These are phyloP conservation scores for Halenospora varia DNA, from an alignment of 495 filamentous ascomycete genomes.

Conservation along the genomic window DNA sequence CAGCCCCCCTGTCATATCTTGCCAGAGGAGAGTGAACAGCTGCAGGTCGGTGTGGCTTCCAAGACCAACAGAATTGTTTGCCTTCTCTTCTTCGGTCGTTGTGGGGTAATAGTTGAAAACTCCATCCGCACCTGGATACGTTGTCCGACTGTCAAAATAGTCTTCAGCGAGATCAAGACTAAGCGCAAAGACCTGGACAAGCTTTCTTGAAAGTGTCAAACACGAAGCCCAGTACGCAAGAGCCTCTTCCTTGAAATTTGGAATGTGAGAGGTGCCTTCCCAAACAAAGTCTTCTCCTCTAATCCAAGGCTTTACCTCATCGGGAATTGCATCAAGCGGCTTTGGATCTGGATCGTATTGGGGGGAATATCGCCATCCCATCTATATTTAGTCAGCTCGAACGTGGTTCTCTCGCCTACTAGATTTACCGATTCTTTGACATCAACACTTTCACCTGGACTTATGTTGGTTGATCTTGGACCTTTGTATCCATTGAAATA, in stretches of 20 bases:
- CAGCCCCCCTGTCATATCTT: constrained; percentile 49
- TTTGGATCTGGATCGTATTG: constrained; percentile 40
- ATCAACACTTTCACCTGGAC: constrained; percentile 23
- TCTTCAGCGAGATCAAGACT: constrained; percentile 43
- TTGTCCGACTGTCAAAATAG: constrained; percentile 48
- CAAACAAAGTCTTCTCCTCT: constrained; percentile 42
- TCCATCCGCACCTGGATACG: constrained; percentile 45
- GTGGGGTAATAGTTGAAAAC: constrained; percentile 49
- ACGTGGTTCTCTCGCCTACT: background rate
- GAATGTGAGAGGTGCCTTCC: constrained; percentile 43
- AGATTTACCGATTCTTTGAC: constrained; percentile 21
- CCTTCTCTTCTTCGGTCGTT: constrained; percentile 31
- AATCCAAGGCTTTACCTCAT: constrained; percentile 34
- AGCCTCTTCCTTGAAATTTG: constrained; percentile 41
- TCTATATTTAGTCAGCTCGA: constrained; percentile 8
- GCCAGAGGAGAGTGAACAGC: constrained; percentile 54
- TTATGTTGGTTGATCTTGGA: constrained; percentile 18
- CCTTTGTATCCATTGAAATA: constrained; percentile 30
- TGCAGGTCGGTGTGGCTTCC: constrained; percentile 58
- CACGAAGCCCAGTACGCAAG: constrained; percentile 44
- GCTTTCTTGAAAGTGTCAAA: constrained; percentile 40
- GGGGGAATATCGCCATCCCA: constrained; percentile 37
- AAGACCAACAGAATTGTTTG: constrained; percentile 36
- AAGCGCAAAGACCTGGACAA: constrained; percentile 46
- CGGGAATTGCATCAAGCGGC: constrained; percentile 28